Evolutionary conservation across 495 filamentous ascomycete species (phyloP), one percentile per base, ranked within the genome.

Genomic region (Aspergillus biplanus): DNA sequence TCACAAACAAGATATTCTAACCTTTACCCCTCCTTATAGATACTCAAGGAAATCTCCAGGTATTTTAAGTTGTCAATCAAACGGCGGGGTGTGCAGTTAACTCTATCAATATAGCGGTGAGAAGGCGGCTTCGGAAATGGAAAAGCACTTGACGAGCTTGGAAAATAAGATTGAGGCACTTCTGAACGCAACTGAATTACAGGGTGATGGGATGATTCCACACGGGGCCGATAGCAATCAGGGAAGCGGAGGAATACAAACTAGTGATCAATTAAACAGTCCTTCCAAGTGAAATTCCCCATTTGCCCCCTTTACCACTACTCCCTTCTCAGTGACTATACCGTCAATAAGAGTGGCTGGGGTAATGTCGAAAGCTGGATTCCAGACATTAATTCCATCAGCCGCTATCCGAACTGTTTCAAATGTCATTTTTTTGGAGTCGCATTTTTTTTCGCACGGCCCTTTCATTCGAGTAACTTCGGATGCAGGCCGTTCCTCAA

Each of bases 281-380:
- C 63, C 63, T 33, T 75, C 78, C 69, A 97, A 86, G 68, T 92
- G 77, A 79, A 97, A 98, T 31, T 69, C 75, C n/a, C 90, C 93
- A 58, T 90, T 82, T n/a, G 71, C 64, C 32, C 81, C 85, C 76
- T 92, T 95, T 69, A 93, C 89, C 9, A 92, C 87, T 15, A 96
- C 90, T 5, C 95, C 94, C 60, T 90, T 85, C 77, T 99, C 95
- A 0, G 95, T 98, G 56, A 97, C 90, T 66, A 99, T 90, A 7
- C 89, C 93, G 78, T 98, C 96, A 63, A 99, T 97, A 33, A 97
- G 79, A 49, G 83, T 82, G 34, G 88, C 80, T 0, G 95, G 94
- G 3, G 95, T 98, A 33, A 99, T 89, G 73, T 99, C 95, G 69
- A 99, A 99, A 18, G 92, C 89, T 33, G 96, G 95, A 69, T 99